Conservation (phyloP, 805 yeast genomes). For the Candida oleophila region DNA sequence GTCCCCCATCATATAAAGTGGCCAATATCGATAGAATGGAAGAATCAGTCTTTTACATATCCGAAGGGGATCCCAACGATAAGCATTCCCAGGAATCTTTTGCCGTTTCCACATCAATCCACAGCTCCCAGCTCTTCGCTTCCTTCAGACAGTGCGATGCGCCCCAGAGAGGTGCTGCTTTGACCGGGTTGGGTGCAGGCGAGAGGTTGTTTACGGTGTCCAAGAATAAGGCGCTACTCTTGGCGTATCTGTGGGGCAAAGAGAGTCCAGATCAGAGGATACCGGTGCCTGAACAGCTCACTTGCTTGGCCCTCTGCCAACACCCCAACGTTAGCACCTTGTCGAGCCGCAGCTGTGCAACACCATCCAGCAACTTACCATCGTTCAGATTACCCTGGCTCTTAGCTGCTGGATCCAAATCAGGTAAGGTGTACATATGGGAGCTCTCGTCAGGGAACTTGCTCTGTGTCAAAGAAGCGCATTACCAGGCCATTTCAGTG, state of each 20-base stretch:
- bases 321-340: no score
- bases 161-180: constrained; percentile 43
- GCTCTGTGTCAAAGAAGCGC: constrained; percentile 72
- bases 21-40: constrained; percentile 35
- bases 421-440: constrained; percentile 87
- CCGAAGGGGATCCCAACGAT: constrained; percentile 43
- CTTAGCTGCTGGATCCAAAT: constrained; percentile 66
- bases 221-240: constrained; percentile 68
- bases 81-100: constrained; percentile 44
- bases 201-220: constrained; percentile 63
- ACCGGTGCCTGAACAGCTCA: constrained; percentile 79
- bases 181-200: constrained; percentile 47
- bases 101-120: constrained; percentile 43
- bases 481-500: constrained; percentile 71
- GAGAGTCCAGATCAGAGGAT: constrained; percentile 75
- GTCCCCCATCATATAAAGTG: not conserved
- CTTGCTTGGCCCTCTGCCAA: constrained; percentile 50
- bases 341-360: no score
- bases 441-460: constrained; percentile 76
- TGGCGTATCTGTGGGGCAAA: constrained; percentile 69
- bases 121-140: constrained; percentile 46
- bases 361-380: constrained; percentile 30
- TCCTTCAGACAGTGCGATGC: constrained; percentile 55
- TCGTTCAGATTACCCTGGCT: constrained; percentile 57
- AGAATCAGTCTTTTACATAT: constrained; percentile 48